Evolutionary conservation across 148 eudicot genomes (phyloP).

Genomic region (Silene conica): DNA sequence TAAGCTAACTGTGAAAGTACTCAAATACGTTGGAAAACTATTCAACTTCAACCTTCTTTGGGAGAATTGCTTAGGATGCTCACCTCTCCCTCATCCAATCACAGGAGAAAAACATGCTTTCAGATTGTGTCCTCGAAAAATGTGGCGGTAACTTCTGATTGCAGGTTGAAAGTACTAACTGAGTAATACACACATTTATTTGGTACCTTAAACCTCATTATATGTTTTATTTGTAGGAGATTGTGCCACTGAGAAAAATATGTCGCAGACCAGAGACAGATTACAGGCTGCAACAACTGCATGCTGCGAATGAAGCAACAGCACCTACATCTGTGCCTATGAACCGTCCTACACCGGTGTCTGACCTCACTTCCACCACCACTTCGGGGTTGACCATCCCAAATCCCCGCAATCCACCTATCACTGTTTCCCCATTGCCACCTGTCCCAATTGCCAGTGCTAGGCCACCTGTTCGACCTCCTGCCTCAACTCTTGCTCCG

Average conservation of each 20-base stretch:
- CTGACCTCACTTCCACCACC: conserved; percentile 27
- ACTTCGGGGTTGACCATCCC: conserved; percentile 23
- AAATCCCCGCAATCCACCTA: conserved; percentile 10
- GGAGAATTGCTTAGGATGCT: no score
- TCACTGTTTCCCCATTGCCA: conserved; percentile 8
- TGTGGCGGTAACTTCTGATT: not conserved
- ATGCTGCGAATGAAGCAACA: conserved; percentile 39
- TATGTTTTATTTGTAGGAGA: conserved; percentile 43
- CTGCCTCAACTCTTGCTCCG: not conserved
- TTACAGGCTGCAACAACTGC: conserved; percentile 72
- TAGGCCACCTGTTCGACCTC: conserved; percentile 6
- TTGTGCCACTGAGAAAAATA: conserved; percentile 74
- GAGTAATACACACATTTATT: no score
- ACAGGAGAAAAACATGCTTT: no score
- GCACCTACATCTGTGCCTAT: conserved; percentile 28
- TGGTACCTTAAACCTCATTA: not conserved
- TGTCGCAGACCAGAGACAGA: conserved; percentile 94
- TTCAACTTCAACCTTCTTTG: no score
- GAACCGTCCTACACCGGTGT: conserved; percentile 34
- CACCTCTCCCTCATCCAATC: no score
- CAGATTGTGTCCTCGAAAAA: no score
- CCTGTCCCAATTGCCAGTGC: not conserved
- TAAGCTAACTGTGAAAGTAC: no score
- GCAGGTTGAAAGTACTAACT: not conserved
- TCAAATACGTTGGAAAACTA: no score